Conservation (phyloP, 768 basidiomycete species). For the Leccinellum albellum region DNA sequence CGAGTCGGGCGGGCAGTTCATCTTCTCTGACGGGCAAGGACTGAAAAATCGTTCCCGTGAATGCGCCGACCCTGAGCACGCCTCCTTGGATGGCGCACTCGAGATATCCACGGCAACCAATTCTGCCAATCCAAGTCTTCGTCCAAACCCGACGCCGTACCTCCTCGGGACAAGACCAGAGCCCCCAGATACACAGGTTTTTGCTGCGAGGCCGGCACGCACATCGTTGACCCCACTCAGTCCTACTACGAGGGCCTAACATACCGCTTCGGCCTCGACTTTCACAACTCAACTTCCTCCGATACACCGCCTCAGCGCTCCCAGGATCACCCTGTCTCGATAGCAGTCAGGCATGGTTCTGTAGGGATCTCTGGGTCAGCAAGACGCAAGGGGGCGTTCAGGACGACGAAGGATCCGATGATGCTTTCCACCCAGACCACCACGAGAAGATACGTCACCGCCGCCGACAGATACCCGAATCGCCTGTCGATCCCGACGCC, state of each 20-base stretch:
- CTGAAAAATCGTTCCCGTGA: not conserved
- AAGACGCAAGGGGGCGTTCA: constrained; percentile 75
- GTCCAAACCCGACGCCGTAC: constrained; percentile 84
- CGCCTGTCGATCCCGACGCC: constrained; percentile 58
- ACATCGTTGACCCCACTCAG: constrained; percentile 93
- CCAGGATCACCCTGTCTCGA: constrained; percentile 86
- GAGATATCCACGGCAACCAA: constrained; percentile 97
- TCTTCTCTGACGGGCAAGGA: constrained; percentile 90
- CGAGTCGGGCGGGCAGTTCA: constrained; percentile 94
- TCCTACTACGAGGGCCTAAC: constrained; percentile 89
- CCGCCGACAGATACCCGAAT: constrained; percentile 29
- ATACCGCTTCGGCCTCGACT: constrained; percentile 80
- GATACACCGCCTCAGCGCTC: constrained; percentile 51
- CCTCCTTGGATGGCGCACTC: constrained; percentile 80
- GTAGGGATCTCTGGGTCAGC: constrained; percentile 92
- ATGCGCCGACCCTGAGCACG: not conserved
- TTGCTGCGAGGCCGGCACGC: constrained; percentile 97
- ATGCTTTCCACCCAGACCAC: constrained; percentile 6
- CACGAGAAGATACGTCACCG: constrained; percentile 22
- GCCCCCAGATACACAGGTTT: constrained; percentile 87
- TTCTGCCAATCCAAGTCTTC: constrained; percentile 96
- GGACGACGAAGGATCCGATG: constrained; percentile 40
- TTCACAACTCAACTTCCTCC: constrained; percentile 75
- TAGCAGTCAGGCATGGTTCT: constrained; percentile 97
- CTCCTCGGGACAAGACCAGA: constrained; percentile 83